A percentile compares a stretch with the other conserved stretches of the same genome.
These are phyloP conservation scores for Phytophthora citricola DNA, from an alignment of 352 stramenopile species.

Conservation along the genomic window DNA sequence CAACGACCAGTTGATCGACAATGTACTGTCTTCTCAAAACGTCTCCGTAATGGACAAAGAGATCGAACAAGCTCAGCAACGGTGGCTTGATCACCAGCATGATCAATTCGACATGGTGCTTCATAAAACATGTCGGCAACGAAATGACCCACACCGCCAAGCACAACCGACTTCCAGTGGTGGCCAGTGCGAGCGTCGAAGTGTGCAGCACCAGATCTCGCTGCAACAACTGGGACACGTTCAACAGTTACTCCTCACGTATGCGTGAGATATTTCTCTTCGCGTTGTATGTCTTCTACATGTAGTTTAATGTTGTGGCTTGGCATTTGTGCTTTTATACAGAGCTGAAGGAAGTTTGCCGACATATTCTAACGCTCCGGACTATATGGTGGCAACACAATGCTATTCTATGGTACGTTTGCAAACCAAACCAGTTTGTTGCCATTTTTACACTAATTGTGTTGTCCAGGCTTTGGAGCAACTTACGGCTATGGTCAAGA, in stretches of 20 bases:
- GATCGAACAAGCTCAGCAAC: slow-evolving; percentile 1
- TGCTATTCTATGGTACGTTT: neutral
- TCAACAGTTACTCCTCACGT: slow-evolving; percentile 11
- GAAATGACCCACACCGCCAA: neutral
- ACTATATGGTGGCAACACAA: neutral
- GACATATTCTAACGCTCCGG: neutral
- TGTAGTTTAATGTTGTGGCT: no score
- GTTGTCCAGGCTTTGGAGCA: neutral
- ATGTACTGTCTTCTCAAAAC: neutral
- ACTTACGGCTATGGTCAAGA: neutral
- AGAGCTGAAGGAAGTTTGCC: neutral
- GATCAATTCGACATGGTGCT: slow-evolving; percentile 1
- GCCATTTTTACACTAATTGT: neutral
- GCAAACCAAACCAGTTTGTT: neutral
- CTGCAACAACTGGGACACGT: slow-evolving; percentile 15
- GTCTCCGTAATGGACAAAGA: neutral
- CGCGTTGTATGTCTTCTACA: neutral
- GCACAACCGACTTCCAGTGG: neutral
- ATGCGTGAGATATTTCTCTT: neutral
- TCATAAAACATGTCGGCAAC: neutral
- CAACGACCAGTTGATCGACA: neutral
- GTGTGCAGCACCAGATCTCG: neutral
- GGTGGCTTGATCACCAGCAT: slow-evolving; percentile 10
- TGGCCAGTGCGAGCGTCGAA: neutral
- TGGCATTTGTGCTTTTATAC: neutral